Base-by-base conservation (phyloP, 805 yeast species). In the Saccharomyces cerevisiae region DNA sequence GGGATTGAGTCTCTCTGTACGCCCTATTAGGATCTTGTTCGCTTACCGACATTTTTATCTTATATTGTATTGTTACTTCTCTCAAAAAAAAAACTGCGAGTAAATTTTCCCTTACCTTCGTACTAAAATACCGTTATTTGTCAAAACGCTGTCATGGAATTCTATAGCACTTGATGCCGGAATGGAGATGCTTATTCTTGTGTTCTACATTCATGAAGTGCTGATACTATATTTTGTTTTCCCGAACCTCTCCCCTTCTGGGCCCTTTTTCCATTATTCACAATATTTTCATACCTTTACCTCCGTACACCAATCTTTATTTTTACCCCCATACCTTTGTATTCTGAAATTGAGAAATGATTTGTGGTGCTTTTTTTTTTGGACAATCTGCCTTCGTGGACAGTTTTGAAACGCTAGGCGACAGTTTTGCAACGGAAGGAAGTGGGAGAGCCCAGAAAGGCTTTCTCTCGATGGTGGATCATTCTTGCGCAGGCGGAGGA, bases 1-100 rank as follows among this genome's bases (percentile, higher is more conserved):
- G 67, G 6, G 66, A 63, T 53, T 69, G 72, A 0, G 70, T 68
- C 49, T 64, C 60, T 41, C 66, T 62, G 53, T 69, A 69, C 11
- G 57, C 61, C 36, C 64, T 61, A 50, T 61, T 55, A 26, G 54
- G 51, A 31, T 58, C 63, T 26, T 47, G 43, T 8, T 52, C 17
- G 5, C 43, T 48, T n/a, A 52, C 32, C 13, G 48, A 47, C 54
- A 50, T 26, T 26, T 26, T 3, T 26, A 26, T 55, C 27, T 36
- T 46, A 36, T n/a, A 6, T 36, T 36, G 3, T n/a, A 6, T 36
- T 36, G 3, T 36, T 6, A 2, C 0, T 17, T 36, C 22, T 2
- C 24, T 36, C 24, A 9, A 17, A 6, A 9, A 36, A 36, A 17
- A 36, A 36, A 36, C 6, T 13, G 6, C n/a, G 17, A 9, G 36